These are phyloP conservation scores for Penicillium daleae DNA, from an alignment of 495 filamentous ascomycete genomes.

Conservation along the genomic window DNA sequence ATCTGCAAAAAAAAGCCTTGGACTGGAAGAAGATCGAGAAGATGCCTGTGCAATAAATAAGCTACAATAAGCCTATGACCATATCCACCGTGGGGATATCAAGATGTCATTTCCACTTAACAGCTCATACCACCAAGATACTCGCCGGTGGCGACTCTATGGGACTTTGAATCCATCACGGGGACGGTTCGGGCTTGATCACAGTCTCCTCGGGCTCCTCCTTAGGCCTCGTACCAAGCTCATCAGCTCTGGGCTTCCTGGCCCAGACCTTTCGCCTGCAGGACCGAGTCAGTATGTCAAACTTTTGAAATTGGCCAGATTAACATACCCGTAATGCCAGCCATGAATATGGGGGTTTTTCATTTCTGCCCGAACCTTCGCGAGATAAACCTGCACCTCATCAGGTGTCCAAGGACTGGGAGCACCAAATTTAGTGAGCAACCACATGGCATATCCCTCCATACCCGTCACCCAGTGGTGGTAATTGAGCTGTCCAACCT, in stretches of 20 bases:
- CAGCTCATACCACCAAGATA: neutral
- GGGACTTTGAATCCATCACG: neutral
- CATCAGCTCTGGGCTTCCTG: neutral
- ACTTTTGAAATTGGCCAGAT: neutral
- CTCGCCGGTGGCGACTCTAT: neutral
- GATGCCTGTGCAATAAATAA: neutral
- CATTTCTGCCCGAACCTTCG: constrained; percentile 13
- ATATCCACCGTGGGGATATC: neutral
- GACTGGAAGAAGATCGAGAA: neutral
- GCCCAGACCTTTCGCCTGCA: neutral
- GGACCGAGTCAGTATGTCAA: neutral
- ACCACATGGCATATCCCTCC: constrained; percentile 22
- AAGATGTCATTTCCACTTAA: neutral
- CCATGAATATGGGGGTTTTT: constrained; percentile 10
- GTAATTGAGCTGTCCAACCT: constrained; percentile 11
- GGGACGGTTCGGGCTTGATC: neutral
- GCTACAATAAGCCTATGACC: neutral
- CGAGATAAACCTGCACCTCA: constrained; percentile 20
- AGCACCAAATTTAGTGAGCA: constrained; percentile 20
- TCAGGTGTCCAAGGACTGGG: constrained; percentile 17
- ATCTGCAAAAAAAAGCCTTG: neutral
- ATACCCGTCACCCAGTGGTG: constrained; percentile 16
- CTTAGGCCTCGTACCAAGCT: neutral
- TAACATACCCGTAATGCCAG: constrained; percentile 4
- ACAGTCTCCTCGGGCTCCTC: neutral